phyloP scores from a whole-genome alignment of 2,329 filamentous ascomycete genomes.

The Onygenales sp. region DNA sequence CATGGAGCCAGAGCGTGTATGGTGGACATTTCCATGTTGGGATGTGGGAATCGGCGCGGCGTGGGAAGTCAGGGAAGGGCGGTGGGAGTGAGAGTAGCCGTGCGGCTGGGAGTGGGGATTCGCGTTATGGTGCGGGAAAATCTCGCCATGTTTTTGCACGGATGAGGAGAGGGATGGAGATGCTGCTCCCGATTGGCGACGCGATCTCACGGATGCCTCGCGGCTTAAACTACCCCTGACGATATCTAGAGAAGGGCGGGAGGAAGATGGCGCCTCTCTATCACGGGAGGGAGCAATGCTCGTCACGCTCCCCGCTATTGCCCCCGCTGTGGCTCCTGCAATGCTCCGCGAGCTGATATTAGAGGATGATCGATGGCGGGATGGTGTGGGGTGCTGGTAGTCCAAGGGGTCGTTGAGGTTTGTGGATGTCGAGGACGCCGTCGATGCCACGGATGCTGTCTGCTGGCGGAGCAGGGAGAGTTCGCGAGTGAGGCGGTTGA shows the following conservation, averaged over 20 bases:
- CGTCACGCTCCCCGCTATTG: conserved; percentile 27
- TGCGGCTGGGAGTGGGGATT: conserved; percentile 20
- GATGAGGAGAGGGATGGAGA: conserved; percentile 22
- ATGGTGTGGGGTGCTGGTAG: conserved; percentile 39
- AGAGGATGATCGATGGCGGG: conserved; percentile 48
- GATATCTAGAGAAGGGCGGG: conserved; percentile 21
- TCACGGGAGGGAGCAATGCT: conserved; percentile 38
- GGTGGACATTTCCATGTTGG: conserved; percentile 7
- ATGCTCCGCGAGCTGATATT: conserved; percentile 41
- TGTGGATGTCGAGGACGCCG: conserved; percentile 47
- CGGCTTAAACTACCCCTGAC: conserved; percentile 27
- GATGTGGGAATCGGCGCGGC: not conserved
- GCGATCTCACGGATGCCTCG: conserved; percentile 32
- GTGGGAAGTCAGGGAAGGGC: conserved; percentile 1
- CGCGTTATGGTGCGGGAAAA: conserved; percentile 12
- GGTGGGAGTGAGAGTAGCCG: conserved; percentile 22
- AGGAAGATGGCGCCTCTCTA: conserved; percentile 15
- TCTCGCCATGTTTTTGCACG: conserved; percentile 16
- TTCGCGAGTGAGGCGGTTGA: conserved; percentile 87
- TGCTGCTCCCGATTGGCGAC: conserved; percentile 22
- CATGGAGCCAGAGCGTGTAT: conserved; percentile 17
- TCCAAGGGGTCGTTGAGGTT: conserved; percentile 40
- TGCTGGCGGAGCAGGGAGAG: conserved; percentile 70
- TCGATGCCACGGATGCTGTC: conserved; percentile 54
- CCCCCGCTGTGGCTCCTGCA: conserved; percentile 18